A percentile compares a stretch with the other conserved stretches of the same genome.
These are phyloP conservation scores for Lantana camara DNA, from an alignment of 257 asterid species.

Conservation along the genomic window DNA sequence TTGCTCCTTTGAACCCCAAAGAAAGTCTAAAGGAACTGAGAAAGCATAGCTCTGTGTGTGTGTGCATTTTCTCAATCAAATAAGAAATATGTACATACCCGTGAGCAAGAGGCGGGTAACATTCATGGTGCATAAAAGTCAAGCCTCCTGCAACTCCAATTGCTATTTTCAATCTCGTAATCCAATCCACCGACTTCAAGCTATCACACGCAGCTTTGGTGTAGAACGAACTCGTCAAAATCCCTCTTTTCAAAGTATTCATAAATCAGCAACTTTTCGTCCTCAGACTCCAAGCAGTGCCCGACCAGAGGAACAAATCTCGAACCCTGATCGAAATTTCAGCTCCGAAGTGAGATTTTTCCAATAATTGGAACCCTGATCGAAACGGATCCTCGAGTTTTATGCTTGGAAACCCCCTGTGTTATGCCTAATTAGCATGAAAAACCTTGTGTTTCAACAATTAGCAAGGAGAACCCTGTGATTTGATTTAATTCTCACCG, in stretches of 20 bases:
- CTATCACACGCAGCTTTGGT: conserved; percentile 32
- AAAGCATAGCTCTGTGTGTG: no score
- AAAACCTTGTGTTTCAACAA: no score
- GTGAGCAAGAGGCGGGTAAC: conserved; percentile 54
- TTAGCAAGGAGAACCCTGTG: no score
- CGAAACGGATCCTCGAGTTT: no score
- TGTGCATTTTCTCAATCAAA: no score
- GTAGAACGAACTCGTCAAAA: conserved; percentile 50
- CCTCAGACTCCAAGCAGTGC: conserved; percentile 49
- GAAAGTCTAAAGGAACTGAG: no score
- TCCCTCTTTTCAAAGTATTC: conserved; percentile 55
- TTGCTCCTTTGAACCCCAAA: no score
- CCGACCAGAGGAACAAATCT: conserved; percentile 54
- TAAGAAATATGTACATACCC: conserved; percentile 29
- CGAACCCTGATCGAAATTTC: conserved; percentile 44
- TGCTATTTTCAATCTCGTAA: conserved; percentile 57
- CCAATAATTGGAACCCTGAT: conserved; percentile 34
- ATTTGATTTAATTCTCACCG: no score
- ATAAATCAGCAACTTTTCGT: conserved; percentile 50
- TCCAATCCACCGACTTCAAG: conserved; percentile 56
- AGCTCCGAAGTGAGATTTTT: conserved; percentile 37
- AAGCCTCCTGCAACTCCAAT: conserved; percentile 62
- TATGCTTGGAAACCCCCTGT: no score
- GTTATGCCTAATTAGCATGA: no score
- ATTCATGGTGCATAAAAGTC: conserved; percentile 55